phyloP scores from a whole-genome alignment of 1,284 basidiomycete species.

The Moniliophthora roreri region DNA sequence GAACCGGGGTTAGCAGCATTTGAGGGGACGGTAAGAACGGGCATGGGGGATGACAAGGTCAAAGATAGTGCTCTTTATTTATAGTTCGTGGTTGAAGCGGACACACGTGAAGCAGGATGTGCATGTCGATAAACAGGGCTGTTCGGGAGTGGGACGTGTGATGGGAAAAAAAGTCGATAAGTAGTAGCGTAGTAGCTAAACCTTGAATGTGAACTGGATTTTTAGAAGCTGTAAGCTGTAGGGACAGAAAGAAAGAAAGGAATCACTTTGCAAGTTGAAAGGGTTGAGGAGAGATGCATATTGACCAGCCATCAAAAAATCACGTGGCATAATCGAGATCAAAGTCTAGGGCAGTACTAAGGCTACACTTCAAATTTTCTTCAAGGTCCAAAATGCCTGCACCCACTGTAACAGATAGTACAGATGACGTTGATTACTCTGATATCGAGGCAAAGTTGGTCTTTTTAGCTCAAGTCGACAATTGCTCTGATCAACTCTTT shows the following conservation, averaged over 20 bases:
- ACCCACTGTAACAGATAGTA: constrained; percentile 31
- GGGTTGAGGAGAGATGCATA: too few relatives aligned
- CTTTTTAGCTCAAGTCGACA: background rate
- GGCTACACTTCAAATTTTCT: background rate
- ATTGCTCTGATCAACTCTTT: background rate
- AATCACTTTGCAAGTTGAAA: too few relatives aligned
- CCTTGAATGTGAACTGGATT: too few relatives aligned
- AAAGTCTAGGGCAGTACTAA: background rate
- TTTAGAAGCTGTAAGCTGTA: too few relatives aligned
- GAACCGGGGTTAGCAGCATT: too few relatives aligned
- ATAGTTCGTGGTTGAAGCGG: too few relatives aligned
- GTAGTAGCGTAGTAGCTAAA: too few relatives aligned
- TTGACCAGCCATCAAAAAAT: too few relatives aligned
- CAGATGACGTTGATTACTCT: constrained; percentile 86
- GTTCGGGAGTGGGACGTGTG: background rate
- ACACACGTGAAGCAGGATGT: too few relatives aligned
- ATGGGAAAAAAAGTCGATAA: too few relatives aligned
- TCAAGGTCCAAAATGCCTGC: constrained; percentile 35
- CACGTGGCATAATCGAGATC: background rate
- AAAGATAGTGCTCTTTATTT: background rate
- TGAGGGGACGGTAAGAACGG: background rate
- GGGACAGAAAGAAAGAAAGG: too few relatives aligned
- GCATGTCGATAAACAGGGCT: background rate
- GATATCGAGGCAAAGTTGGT: constrained; percentile 92
- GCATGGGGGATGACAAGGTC: background rate